These are phyloP conservation scores for Ceratocystis papillata DNA, from an alignment of 2,329 filamentous ascomycete species.

Conservation along the genomic window DNA sequence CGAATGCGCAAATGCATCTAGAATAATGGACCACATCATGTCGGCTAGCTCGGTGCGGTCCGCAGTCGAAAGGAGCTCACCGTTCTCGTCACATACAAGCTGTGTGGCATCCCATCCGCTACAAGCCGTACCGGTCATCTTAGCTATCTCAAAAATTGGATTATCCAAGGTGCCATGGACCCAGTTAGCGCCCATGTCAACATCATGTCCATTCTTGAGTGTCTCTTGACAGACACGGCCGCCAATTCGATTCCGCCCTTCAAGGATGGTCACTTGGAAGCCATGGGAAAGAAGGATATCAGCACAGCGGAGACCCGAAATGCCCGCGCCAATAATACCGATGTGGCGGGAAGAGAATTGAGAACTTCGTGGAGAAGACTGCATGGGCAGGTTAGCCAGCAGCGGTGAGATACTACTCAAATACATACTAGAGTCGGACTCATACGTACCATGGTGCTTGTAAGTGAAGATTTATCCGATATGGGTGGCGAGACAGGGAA, in stretches of 20 bases:
- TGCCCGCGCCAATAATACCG: slow-evolving; percentile 58
- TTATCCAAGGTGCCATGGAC: slow-evolving; percentile 64
- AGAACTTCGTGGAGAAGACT: slow-evolving; percentile 12
- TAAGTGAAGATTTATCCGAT: slow-evolving; percentile 16
- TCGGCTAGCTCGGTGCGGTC: slow-evolving; percentile 41
- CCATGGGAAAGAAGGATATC: slow-evolving; percentile 55
- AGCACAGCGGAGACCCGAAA: slow-evolving; percentile 60
- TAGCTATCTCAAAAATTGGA: slow-evolving; percentile 56
- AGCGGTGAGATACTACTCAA: background rate
- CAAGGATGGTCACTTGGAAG: slow-evolving; percentile 57
- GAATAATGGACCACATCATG: slow-evolving; percentile 57
- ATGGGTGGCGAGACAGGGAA: slow-evolving; percentile 9
- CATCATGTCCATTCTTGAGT: slow-evolving; percentile 39
- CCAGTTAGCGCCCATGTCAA: slow-evolving; percentile 66
- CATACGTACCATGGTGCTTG: slow-evolving; percentile 18
- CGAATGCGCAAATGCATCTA: slow-evolving; percentile 56
- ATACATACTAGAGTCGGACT: background rate
- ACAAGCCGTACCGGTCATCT: slow-evolving; percentile 44
- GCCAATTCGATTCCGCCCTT: slow-evolving; percentile 56
- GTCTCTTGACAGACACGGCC: slow-evolving; percentile 49
- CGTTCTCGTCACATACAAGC: slow-evolving; percentile 47
- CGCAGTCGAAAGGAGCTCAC: slow-evolving; percentile 38
- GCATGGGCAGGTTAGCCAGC: background rate
- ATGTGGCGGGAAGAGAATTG: slow-evolving; percentile 12
- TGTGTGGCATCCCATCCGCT: slow-evolving; percentile 43